Conservation (phyloP, 1,284 basidiomycete genomes). For the Leccinum griseonigrum region DNA sequence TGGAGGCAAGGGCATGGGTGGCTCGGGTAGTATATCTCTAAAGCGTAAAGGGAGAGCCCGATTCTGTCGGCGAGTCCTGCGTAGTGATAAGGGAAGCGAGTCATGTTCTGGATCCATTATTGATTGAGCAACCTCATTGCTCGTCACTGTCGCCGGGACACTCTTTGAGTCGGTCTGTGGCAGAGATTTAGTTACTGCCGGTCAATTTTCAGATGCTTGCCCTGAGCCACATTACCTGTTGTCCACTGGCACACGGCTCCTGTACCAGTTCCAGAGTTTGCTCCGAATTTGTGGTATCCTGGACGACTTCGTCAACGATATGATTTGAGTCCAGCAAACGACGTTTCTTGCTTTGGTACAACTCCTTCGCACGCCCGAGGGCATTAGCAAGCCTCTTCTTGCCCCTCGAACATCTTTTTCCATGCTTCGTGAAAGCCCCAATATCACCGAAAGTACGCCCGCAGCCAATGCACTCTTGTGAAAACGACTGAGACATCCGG, state of each 20-base stretch:
- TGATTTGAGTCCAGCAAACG: neutral
- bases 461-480: neutral
- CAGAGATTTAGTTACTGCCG: neutral
- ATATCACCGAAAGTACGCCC: neutral
- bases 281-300: neutral
- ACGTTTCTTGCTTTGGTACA: neutral
- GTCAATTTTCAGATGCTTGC: neutral
- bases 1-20: neutral
- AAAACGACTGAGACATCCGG: neutral
- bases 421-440: neutral
- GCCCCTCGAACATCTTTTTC: neutral
- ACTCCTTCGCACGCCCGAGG: neutral
- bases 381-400: neutral
- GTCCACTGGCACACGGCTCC: neutral
- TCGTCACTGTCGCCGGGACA: neutral
- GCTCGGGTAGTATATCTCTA: neutral
- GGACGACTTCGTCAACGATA: neutral
- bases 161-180: neutral
- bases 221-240: neutral
- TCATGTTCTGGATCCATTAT: neutral
- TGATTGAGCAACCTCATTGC: neutral
- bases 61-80: neutral
- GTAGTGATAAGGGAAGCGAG: neutral
- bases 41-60: neutral
- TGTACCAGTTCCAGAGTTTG: neutral